phyloP scores from a whole-genome alignment of 176 grass and related monocot species.

The Carex pumila region DNA sequence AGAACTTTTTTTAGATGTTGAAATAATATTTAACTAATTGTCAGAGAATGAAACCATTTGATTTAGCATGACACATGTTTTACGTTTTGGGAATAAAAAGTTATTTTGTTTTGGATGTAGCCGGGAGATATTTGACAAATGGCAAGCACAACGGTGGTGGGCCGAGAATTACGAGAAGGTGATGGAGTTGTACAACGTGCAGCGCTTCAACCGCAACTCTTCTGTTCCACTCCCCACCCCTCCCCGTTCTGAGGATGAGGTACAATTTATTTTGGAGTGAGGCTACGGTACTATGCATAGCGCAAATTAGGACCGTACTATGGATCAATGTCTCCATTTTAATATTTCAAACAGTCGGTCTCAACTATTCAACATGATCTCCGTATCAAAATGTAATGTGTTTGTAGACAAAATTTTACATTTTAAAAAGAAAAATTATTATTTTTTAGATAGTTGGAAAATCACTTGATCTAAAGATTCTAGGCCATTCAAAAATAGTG shows the following conservation, averaged over 20 bases:
- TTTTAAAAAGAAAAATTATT: too few species aligned
- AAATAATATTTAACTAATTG: background rate
- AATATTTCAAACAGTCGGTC: too few species aligned
- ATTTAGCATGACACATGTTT: background rate
- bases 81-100: background rate
- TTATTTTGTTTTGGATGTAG: slow-evolving; percentile 20
- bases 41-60: background rate
- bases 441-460: too few species aligned
- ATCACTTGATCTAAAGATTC: too few species aligned
- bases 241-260: slow-evolving; percentile 86
- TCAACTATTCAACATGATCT: too few species aligned
- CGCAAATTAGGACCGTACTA: too few species aligned
- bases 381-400: too few species aligned
- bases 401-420: too few species aligned
- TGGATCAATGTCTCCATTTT: too few species aligned
- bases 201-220: slow-evolving; percentile 65
- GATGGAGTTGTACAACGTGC: slow-evolving; percentile 96
- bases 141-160: slow-evolving; percentile 98
- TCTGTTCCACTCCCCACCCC: slow-evolving; percentile 65
- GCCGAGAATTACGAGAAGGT: slow-evolving; percentile 96
- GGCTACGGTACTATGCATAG: too few species aligned
- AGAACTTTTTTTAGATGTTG: background rate
- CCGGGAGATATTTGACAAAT: slow-evolving; percentile 96
- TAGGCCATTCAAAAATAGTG: too few species aligned
- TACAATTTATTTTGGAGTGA: background rate